These are phyloP conservation scores for Didymella segeticola DNA, from an alignment of 2,329 filamentous ascomycete genomes.

Conservation along the genomic window DNA sequence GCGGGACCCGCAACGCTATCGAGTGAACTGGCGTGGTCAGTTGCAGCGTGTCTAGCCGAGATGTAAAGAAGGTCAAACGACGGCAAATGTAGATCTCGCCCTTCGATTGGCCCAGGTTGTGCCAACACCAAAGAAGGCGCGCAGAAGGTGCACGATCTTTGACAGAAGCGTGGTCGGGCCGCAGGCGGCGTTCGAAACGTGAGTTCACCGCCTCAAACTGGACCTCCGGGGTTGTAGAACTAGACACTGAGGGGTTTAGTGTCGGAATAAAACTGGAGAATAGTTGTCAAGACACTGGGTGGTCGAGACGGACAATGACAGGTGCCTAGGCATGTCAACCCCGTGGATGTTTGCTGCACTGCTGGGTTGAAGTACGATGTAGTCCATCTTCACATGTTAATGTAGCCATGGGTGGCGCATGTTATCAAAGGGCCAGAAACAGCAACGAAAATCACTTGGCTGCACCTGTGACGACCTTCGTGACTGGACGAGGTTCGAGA, in stretches of 20 bases:
- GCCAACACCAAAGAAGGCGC: conserved; percentile 25
- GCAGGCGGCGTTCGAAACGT: conserved; percentile 30
- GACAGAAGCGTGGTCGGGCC: conserved; percentile 23
- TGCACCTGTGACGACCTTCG: conserved; percentile 32
- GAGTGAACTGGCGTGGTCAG: conserved; percentile 28
- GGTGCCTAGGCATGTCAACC: conserved; percentile 30
- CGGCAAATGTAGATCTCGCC: conserved; percentile 27
- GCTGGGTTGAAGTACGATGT: conserved; percentile 30
- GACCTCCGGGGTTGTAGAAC: conserved; percentile 25
- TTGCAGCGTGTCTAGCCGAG: conserved; percentile 23
- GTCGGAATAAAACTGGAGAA: conserved; percentile 35
- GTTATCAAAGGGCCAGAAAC: conserved; percentile 15
- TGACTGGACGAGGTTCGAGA: conserved; percentile 24
- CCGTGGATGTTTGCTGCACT: conserved; percentile 16
- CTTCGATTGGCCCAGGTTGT: conserved; percentile 30
- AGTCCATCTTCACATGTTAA: conserved; percentile 38
- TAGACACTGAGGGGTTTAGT: conserved; percentile 27
- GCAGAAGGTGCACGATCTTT: conserved; percentile 29
- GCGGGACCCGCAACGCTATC: conserved; percentile 32
- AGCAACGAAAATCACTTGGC: conserved; percentile 30
- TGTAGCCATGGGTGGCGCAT: not conserved
- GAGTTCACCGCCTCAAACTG: conserved; percentile 39
- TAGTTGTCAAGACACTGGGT: conserved; percentile 12
- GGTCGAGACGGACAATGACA: conserved; percentile 26
- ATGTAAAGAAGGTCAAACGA: conserved; percentile 22